A percentile compares a stretch with the other conserved stretches of the same genome.
These are phyloP conservation scores for Geotrichum reessii DNA, from an alignment of 1,139 yeast species.

Conservation along the genomic window DNA sequence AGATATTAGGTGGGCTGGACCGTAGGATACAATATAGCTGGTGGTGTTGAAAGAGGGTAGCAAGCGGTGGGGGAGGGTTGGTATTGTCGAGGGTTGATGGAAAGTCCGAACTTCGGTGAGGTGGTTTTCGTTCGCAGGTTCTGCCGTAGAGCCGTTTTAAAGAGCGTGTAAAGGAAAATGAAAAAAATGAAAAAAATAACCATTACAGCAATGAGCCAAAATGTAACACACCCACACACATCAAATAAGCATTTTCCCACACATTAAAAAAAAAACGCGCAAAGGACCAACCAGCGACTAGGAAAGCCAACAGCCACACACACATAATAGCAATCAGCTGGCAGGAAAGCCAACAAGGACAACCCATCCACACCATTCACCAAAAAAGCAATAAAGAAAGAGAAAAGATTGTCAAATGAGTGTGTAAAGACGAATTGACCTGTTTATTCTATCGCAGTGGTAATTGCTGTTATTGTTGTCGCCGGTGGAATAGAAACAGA, in stretches of 20 bases:
- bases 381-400: background rate
- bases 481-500: background rate
- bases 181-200: background rate
- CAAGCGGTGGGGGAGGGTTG: background rate
- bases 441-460: background rate
- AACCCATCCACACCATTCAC: background rate
- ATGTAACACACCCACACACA: background rate
- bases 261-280: background rate
- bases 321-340: too few species aligned
- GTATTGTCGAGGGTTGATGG: background rate
- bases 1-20: background rate
- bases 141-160: background rate
- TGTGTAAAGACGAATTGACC: background rate
- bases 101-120: conserved; percentile 7
- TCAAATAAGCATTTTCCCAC: background rate
- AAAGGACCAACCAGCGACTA: conserved; percentile 30
- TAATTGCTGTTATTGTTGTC: background rate
- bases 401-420: background rate
- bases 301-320: conserved; percentile 27
- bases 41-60: background rate
- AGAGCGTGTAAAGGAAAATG: background rate
- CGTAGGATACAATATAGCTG: background rate
- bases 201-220: background rate
- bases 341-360: background rate
- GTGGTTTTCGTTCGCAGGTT: background rate